These are phyloP conservation scores for Nicotiana paniculata DNA, from an alignment of 257 asterid genomes.

Conservation along the genomic window DNA sequence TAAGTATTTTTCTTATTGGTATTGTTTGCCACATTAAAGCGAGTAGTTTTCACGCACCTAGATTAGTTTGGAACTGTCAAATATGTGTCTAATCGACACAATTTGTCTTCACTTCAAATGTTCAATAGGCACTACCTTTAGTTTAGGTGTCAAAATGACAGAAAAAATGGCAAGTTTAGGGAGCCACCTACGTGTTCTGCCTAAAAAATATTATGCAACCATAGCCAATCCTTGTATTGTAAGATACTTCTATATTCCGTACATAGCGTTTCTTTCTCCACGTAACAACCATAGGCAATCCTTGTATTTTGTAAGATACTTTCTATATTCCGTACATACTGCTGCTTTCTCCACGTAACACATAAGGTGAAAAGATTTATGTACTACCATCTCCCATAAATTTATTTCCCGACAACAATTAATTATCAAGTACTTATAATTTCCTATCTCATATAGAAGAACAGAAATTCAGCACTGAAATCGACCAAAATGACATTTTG, in stretches of 20 bases:
- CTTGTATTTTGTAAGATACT: neutral
- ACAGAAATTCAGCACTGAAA: neutral
- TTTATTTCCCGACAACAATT: neutral
- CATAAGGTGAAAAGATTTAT: neutral
- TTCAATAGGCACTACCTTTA: too few relatives aligned
- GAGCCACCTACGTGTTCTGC: too few relatives aligned
- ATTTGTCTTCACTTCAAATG: too few relatives aligned
- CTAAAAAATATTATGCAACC: neutral
- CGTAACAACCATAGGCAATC: neutral
- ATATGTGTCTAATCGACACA: too few relatives aligned
- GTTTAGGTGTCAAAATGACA: too few relatives aligned
- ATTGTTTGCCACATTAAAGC: too few relatives aligned
- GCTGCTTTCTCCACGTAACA: neutral
- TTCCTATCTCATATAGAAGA: neutral
- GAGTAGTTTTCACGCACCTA: too few relatives aligned
- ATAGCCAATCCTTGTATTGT: constrained; percentile 4
- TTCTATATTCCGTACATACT: neutral
- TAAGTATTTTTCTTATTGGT: too few relatives aligned
- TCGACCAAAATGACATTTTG: neutral
- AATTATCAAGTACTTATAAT: neutral
- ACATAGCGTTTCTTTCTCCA: neutral
- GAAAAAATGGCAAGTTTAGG: too few relatives aligned
- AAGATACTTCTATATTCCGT: neutral
- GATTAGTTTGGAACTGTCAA: too few relatives aligned
- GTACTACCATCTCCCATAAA: neutral